Evolutionary conservation across 768 basidiomycete genomes (phyloP).

Genomic region (Erythrobasidium yunnanense): DNA sequence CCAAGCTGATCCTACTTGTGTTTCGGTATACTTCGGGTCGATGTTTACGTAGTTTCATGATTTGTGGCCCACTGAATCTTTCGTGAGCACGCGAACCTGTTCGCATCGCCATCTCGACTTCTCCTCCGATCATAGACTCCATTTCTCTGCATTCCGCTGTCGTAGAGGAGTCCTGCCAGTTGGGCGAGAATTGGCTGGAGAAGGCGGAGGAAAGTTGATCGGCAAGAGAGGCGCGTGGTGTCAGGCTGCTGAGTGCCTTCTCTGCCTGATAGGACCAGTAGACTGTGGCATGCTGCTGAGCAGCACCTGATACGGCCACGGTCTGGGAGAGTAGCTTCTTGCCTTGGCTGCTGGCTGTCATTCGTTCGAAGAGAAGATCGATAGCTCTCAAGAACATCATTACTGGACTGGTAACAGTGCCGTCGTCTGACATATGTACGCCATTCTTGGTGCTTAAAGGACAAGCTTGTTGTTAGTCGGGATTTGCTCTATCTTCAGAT

Average conservation of each 20-base stretch:
- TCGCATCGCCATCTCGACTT: conserved; percentile 59
- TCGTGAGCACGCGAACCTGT: conserved; percentile 78
- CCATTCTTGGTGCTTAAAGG: conserved; percentile 39
- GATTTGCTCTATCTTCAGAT: neutral
- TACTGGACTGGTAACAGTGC: conserved; percentile 69
- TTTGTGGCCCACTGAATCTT: conserved; percentile 77
- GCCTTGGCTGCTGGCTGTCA: neutral
- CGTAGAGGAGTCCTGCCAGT: conserved; percentile 87
- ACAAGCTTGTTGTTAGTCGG: neutral
- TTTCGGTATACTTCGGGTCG: conserved; percentile 45
- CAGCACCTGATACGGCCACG: conserved; percentile 55
- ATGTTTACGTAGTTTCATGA: conserved; percentile 52
- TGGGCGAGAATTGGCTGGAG: conserved; percentile 58
- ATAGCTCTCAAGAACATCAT: conserved; percentile 76
- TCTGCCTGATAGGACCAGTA: conserved; percentile 61
- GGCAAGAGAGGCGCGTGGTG: conserved; percentile 48
- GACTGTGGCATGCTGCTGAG: conserved; percentile 79
- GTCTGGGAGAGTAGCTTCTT: conserved; percentile 9
- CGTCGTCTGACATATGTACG: conserved; percentile 45
- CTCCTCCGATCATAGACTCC: conserved; percentile 58
- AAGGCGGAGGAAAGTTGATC: conserved; percentile 61
- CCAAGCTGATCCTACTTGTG: conserved; percentile 55
- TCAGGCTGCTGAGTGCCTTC: conserved; percentile 49
- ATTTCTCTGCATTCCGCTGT: conserved; percentile 60
- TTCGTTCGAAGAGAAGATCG: conserved; percentile 56